phyloP scores from a whole-genome alignment of 2,329 filamentous ascomycete species.

The Venturiaceae sp. region DNA sequence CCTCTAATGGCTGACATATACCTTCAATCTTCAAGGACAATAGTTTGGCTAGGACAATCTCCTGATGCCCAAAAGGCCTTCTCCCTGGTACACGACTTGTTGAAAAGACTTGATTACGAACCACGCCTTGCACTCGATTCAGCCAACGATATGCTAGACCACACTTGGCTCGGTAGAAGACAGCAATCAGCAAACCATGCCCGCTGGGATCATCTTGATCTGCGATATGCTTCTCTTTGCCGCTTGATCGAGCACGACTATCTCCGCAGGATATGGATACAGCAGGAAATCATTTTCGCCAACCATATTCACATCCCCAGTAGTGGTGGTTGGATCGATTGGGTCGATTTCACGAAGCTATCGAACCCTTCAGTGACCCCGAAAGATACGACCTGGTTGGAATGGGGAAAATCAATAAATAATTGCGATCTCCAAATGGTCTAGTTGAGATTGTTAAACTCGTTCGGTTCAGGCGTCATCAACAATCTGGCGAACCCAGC shows the following conservation, averaged over 20 bases:
- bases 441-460: no score
- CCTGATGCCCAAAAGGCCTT: background rate
- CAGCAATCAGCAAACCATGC: no score
- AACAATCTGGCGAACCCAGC: no score
- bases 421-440: no score
- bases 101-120: no score
- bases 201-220: background rate
- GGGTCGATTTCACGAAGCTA: background rate
- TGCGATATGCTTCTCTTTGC: background rate
- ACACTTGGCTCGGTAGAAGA: no score
- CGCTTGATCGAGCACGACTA: background rate
- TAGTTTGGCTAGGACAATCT: background rate
- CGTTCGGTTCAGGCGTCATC: no score
- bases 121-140: background rate
- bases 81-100: background rate
- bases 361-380: background rate
- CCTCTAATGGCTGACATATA: background rate
- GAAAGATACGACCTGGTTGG: background rate
- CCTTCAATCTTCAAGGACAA: background rate
- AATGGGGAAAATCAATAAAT: no score
- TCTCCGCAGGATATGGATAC: background rate
- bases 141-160: no score
- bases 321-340: background rate
- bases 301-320: background rate
- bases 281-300: background rate